These are phyloP conservation scores for Ziziphus jujuba DNA, from an alignment of 306 rosid species.

Conservation along the genomic window DNA sequence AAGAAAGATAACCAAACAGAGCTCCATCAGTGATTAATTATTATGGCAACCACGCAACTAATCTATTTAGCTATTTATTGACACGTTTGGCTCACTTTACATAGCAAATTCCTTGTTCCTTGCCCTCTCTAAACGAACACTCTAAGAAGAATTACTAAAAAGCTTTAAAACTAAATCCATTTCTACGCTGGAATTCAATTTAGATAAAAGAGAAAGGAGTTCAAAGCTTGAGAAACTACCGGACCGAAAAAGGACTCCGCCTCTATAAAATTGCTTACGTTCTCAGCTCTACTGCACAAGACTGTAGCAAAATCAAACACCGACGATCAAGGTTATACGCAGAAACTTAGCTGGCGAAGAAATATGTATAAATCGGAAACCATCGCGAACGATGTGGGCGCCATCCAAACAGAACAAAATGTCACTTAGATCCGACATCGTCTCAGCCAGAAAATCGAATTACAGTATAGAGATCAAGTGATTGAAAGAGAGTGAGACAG, in stretches of 20 bases:
- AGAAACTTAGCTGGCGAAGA: slow-evolving; percentile 2
- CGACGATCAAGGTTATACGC: slow-evolving; percentile 1
- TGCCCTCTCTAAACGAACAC: neutral
- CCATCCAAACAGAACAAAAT: neutral
- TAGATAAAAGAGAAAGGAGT: neutral
- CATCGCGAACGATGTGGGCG: neutral
- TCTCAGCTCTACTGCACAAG: slow-evolving; percentile 84
- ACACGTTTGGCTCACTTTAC: too few relatives aligned
- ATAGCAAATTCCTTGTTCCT: neutral
- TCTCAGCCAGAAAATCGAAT: neutral
- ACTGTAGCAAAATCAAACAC: slow-evolving; percentile 38
- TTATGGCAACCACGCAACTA: neutral
- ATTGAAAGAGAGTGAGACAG: slow-evolving; percentile 6
- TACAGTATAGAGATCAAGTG: neutral
- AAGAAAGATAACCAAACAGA: too few relatives aligned
- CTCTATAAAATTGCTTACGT: slow-evolving; percentile 85
- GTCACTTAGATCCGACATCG: neutral
- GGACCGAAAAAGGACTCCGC: slow-evolving; percentile 80
- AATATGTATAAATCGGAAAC: neutral
- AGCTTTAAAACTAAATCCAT: neutral
- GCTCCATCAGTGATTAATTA: neutral
- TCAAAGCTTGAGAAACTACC: slow-evolving; percentile 36
- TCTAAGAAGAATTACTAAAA: neutral
- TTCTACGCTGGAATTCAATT: neutral
- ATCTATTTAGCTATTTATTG: neutral